phyloP scores from a whole-genome alignment of 179 eudicot genomes.

The Pouteria campechiana region DNA sequence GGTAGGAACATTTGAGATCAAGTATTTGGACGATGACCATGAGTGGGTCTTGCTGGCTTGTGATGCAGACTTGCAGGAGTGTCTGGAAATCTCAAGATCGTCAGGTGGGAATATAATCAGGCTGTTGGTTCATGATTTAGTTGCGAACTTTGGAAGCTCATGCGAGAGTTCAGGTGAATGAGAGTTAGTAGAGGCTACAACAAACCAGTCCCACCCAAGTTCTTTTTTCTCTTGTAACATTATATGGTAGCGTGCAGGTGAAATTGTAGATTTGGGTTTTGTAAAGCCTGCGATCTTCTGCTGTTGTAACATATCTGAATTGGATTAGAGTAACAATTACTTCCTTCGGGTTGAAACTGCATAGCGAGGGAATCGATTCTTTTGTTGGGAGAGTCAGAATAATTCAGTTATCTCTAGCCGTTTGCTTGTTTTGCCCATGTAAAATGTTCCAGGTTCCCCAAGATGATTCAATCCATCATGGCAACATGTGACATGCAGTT shows the following conservation, averaged over 20 bases:
- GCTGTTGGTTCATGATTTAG: conserved; percentile 56
- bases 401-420: too few species aligned
- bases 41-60: conserved; percentile 86
- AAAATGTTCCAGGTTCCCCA: too few species aligned
- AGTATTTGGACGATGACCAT: conserved; percentile 77
- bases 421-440: too few species aligned
- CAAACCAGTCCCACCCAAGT: conserved; percentile 2
- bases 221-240: conserved; percentile 13
- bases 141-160: conserved; percentile 60
- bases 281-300: too few species aligned
- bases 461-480: too few species aligned
- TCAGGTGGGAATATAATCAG: conserved; percentile 59
- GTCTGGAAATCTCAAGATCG: conserved; percentile 49
- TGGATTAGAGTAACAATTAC: too few species aligned
- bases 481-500: too few species aligned
- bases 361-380: too few species aligned
- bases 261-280: conserved; percentile 4
- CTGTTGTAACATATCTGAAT: too few species aligned
- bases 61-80: conserved; percentile 72
- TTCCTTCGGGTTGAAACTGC: too few species aligned
- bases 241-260: not conserved
- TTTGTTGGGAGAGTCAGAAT: too few species aligned
- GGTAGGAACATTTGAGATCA: conserved; percentile 64
- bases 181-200: conserved; percentile 6
- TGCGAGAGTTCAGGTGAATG: conserved; percentile 68